A percentile compares a stretch with the other conserved stretches of the same genome.
phyloP scores from a whole-genome alignment of 106 monocot species.

The Dioscorea alata region DNA sequence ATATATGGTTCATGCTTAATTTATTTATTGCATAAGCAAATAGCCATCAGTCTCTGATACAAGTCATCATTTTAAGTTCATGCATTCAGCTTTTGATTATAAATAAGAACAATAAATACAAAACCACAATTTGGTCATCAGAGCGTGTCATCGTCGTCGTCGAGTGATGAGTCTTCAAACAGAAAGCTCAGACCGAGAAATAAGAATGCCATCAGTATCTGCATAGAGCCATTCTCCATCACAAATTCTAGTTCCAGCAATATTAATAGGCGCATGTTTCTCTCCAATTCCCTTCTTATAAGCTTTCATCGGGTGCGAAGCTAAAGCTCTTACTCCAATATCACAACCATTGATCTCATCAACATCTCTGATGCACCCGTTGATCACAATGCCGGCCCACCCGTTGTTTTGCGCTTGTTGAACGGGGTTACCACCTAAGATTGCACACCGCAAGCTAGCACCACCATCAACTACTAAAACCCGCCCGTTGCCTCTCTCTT shows the following conservation, averaged over 20 bases:
- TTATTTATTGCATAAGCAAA: too few relatives aligned
- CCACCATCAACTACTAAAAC: slow-evolving; percentile 34
- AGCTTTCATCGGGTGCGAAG: slow-evolving; percentile 33
- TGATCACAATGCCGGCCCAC: slow-evolving; percentile 32
- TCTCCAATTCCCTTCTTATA: slow-evolving; percentile 37
- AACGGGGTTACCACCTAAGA: slow-evolving; percentile 37
- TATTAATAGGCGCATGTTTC: slow-evolving; percentile 23
- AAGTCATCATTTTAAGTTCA: not conserved
- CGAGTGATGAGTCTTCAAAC: slow-evolving; percentile 1
- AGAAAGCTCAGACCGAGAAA: slow-evolving; percentile 17
- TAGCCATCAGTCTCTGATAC: not conserved
- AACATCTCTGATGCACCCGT: slow-evolving; percentile 36
- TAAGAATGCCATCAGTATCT: slow-evolving; percentile 25
- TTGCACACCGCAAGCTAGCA: slow-evolving; percentile 32
- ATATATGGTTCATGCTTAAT: too few relatives aligned
- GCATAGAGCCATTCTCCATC: slow-evolving; percentile 43
- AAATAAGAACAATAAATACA: too few relatives aligned
- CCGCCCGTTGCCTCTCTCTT: slow-evolving; percentile 26
- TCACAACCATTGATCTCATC: slow-evolving; percentile 37
- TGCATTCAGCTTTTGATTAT: too few relatives aligned
- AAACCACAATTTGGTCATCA: not conserved
- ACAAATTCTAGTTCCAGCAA: slow-evolving; percentile 25
- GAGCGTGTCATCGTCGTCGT: not conserved
- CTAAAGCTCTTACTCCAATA: slow-evolving; percentile 26
- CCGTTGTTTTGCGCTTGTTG: slow-evolving; percentile 34